Conservation (phyloP, 2,329 filamentous ascomycete genomes). For the Trichoderma hamatum region DNA sequence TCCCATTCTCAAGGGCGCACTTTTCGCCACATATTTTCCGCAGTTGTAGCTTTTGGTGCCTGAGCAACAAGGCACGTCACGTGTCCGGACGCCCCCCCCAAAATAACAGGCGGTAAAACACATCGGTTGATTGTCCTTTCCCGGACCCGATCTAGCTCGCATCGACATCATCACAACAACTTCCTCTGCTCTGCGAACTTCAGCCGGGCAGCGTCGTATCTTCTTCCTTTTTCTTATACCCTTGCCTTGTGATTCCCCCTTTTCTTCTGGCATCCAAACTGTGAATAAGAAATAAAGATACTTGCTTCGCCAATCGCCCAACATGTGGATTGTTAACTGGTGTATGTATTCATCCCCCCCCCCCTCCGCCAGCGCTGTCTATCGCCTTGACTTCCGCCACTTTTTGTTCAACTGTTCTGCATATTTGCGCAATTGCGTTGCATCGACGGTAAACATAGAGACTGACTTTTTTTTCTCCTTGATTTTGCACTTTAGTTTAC, state of each 20-base stretch:
- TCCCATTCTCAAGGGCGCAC: background rate
- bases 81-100: slow-evolving; percentile 13
- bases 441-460: background rate
- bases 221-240: background rate
- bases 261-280: background rate
- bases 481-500: slow-evolving; percentile 61
- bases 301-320: slow-evolving; percentile 36
- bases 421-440: background rate
- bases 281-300: background rate
- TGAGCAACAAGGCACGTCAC: slow-evolving; percentile 24
- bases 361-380: background rate
- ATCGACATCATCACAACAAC: slow-evolving; percentile 28
- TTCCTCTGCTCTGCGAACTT: background rate
- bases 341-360: slow-evolving; percentile 63
- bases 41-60: slow-evolving; percentile 14
- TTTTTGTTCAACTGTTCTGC: background rate
- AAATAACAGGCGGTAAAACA: slow-evolving; percentile 22
- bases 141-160: slow-evolving; percentile 23
- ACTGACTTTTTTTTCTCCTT: background rate
- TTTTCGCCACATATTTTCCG: slow-evolving; percentile 1
- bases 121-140: slow-evolving; percentile 26
- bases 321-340: slow-evolving; percentile 96
- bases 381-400: slow-evolving; percentile 8
- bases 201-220: background rate
- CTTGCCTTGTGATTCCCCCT: background rate